Evolutionary conservation across 129 eudicot species (phyloP).

Genomic region (Flaveria trinervia): DNA sequence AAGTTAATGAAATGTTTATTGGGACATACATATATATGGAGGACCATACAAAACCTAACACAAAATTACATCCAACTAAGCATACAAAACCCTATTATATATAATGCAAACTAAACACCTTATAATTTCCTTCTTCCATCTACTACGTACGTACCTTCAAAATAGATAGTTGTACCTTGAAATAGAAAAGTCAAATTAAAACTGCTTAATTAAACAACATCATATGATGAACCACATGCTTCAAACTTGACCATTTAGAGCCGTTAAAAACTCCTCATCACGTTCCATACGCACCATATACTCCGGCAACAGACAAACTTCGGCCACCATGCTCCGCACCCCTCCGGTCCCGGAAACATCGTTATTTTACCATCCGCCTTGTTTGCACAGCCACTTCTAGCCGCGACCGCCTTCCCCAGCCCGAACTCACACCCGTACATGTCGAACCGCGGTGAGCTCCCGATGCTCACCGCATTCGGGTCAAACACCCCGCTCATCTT

Average conservation of each 20-base stretch:
- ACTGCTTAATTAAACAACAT: no score
- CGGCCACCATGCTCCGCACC: conserved; percentile 46
- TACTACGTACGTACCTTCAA: no score
- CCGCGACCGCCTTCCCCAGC: conserved; percentile 53
- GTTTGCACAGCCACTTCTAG: conserved; percentile 46
- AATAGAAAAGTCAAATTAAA: no score
- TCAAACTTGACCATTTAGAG: not conserved
- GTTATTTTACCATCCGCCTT: conserved; percentile 46
- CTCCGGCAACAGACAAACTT: conserved; percentile 40
- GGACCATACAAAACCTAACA: no score
- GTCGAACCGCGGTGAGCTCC: conserved; percentile 55
- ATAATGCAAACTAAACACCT: no score
- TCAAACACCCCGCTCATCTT: conserved; percentile 17
- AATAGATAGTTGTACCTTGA: no score
- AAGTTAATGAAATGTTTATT: no score
- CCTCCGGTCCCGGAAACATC: conserved; percentile 42
- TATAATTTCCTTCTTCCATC: no score
- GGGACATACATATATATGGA: no score
- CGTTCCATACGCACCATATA: conserved; percentile 42
- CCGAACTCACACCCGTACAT: conserved; percentile 60
- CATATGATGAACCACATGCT: no score
- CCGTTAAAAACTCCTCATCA: conserved; percentile 38
- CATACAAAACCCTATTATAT: no score
- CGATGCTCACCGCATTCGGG: conserved; percentile 26
- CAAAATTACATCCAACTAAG: no score